phyloP scores from a whole-genome alignment of 2,329 filamentous ascomycete species.

The Alternaria dauci region DNA sequence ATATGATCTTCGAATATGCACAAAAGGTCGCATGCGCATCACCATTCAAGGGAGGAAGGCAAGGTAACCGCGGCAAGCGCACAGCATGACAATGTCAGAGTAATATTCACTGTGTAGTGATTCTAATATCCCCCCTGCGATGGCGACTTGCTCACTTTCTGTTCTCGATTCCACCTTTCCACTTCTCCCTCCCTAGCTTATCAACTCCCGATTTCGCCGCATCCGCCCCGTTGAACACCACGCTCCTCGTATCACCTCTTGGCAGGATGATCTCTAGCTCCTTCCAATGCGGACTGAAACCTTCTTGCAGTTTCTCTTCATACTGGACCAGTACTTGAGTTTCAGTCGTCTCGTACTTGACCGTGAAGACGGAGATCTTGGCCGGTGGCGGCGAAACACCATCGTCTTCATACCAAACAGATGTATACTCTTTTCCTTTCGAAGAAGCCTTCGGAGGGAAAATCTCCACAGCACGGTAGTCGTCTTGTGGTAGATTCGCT shows the following conservation, averaged over 20 bases:
- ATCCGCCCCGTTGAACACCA: slow-evolving; percentile 33
- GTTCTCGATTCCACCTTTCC: background rate
- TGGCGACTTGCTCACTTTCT: background rate
- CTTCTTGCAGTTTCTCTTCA: slow-evolving; percentile 49
- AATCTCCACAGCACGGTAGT: slow-evolving; percentile 66
- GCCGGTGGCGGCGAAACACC: slow-evolving; percentile 58
- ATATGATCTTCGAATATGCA: background rate
- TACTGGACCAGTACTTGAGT: slow-evolving; percentile 57
- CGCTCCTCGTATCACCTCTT: slow-evolving; percentile 56
- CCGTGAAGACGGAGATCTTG: slow-evolving; percentile 37
- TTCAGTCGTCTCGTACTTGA: slow-evolving; percentile 48
- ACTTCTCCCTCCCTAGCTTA: background rate
- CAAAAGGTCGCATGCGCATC: too few species aligned
- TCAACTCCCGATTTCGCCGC: slow-evolving; percentile 4
- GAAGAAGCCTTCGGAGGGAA: slow-evolving; percentile 61
- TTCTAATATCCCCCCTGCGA: background rate
- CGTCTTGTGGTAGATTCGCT: slow-evolving; percentile 59
- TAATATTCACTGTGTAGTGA: background rate
- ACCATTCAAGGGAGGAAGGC: background rate
- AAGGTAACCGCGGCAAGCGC: background rate
- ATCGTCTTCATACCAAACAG: slow-evolving; percentile 66
- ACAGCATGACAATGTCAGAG: background rate
- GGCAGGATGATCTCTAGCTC: slow-evolving; percentile 62
- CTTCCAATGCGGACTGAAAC: slow-evolving; percentile 60
- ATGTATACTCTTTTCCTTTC: slow-evolving; percentile 48